Evolutionary conservation across 495 filamentous ascomycete species (phyloP), one percentile per base, ranked within the genome.

Genomic region (Xylaria grammica): DNA sequence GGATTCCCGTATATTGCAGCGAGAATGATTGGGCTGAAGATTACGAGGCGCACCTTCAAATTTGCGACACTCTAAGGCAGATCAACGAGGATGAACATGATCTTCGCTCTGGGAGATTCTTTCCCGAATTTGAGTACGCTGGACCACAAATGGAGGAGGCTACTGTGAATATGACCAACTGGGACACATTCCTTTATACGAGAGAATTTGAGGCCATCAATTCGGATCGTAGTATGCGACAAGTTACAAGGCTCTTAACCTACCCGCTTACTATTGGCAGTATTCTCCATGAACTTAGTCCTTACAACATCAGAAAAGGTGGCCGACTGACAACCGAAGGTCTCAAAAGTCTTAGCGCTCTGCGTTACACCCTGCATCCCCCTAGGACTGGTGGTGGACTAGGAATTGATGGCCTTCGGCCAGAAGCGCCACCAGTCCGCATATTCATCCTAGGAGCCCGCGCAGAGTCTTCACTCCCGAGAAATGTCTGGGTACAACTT

Each of bases 71-170:
- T 0, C 80, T 99, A 24, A 82, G 89, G 53, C 86, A 98, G 78
- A 92, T 94, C 75, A 99, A 99, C 69, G 95, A 99, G 78, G 95
- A 99, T 71, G 96, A 98, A 72, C 95, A 99, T 74, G 95, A 99
- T 73, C 79, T 99, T 61, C 86, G 89, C 24, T 94, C 90, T 30
- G 94, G 94, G 19, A 87, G 95, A 13, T 90, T 91, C 77, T 98
- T 98, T 77, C 90, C 90, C 27, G 96, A 99, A 75, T 97, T 97
- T 75, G 84, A 92, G 55, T 97, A 96, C 72, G 92, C 95, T 0
- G 90, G 86, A 4, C 84, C 86, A 30, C 94, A 97, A 78, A 88
- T 96, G 75, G 94, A 97, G 61, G 94, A 97, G 72, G 90, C 90
- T 54, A 80, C 94, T 67, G 85, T 96, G 56, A 99, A 99, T 80